Conservation (phyloP, 179 eudicot species). For the Nepenthes alata region DNA sequence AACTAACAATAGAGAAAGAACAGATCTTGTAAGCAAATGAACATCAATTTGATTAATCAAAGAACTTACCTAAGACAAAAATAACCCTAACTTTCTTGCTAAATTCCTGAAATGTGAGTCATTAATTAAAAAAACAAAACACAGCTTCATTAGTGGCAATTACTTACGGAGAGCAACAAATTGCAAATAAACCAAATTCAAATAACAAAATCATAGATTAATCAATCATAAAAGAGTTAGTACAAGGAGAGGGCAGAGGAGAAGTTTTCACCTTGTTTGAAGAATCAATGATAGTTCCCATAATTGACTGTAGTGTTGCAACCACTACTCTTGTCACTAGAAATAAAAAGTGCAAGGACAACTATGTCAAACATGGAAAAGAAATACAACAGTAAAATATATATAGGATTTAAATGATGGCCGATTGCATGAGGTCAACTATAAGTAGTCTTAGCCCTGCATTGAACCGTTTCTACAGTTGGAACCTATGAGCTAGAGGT, state of each 20-base stretch:
- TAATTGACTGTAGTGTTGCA: constrained; percentile 2
- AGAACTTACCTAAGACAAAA: constrained; percentile 40
- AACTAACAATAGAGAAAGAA: neutral
- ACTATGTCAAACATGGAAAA: too few relatives aligned
- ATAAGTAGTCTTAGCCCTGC: too few relatives aligned
- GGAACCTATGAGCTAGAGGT: too few relatives aligned
- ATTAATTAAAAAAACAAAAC: neutral
- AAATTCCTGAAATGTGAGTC: constrained; percentile 22
- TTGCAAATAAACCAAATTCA: neutral
- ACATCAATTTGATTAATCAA: neutral
- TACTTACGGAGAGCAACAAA: neutral
- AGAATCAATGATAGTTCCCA: constrained; percentile 10
- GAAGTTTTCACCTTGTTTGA: constrained; percentile 7
- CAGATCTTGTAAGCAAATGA: neutral
- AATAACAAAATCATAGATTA: neutral
- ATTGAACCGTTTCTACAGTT: too few relatives aligned
- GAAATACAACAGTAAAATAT: too few relatives aligned
- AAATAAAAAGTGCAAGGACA: too few relatives aligned
- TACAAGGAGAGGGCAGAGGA: too few relatives aligned
- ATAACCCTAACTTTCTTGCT: constrained; percentile 35
- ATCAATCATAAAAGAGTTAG: too few relatives aligned
- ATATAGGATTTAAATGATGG: too few relatives aligned
- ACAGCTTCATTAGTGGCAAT: neutral
- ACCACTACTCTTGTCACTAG: neutral
- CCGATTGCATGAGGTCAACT: too few relatives aligned